Conservation (phyloP, 495 filamentous ascomycete genomes). For the Immersiella caudata region DNA sequence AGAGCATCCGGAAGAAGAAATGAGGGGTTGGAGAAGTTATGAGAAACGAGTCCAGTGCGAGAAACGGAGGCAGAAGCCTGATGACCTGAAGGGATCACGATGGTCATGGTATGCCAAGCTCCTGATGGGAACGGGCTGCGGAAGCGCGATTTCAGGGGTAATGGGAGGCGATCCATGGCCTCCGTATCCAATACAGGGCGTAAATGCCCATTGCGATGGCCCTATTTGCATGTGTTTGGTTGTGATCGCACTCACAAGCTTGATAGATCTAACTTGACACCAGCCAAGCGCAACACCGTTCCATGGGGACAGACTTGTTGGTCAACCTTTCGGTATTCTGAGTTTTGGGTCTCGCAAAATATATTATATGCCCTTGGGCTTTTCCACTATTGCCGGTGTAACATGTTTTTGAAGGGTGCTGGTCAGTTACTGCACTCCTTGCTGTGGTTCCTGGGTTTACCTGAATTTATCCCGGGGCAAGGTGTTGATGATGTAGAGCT, state of each 20-base stretch:
- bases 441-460: background rate
- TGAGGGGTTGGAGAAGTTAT: slow-evolving; percentile 24
- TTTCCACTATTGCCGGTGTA: background rate
- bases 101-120: background rate
- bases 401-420: background rate
- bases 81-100: background rate
- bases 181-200: too few species aligned
- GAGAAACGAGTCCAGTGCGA: slow-evolving; percentile 4
- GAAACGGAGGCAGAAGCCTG: background rate
- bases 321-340: too few species aligned
- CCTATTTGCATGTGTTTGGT: too few species aligned
- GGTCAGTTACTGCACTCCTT: background rate
- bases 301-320: too few species aligned
- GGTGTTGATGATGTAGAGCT: background rate
- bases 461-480: background rate
- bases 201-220: too few species aligned
- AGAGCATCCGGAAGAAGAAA: slow-evolving; percentile 43
- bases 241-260: too few species aligned
- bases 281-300: too few species aligned
- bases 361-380: background rate
- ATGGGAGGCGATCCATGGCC: too few species aligned
- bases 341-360: too few species aligned
- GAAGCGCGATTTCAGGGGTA: too few species aligned
- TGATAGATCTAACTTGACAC: too few species aligned
- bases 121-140: too few species aligned